Evolutionary conservation across 441 rosid genomes (phyloP).

Genomic region (Theobroma grandiflorum): DNA sequence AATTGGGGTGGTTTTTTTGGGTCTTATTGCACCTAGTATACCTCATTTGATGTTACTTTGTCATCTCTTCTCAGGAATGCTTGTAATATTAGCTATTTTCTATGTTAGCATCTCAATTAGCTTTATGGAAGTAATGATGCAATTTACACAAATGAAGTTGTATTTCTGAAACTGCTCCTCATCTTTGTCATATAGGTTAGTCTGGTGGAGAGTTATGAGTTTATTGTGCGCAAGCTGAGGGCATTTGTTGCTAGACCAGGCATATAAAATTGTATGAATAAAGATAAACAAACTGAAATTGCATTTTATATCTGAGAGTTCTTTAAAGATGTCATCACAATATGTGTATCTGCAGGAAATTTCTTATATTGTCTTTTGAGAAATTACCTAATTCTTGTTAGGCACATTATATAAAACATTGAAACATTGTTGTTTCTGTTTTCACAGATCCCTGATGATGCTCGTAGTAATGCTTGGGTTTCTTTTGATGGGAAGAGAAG

Average conservation of each 20-base stretch:
- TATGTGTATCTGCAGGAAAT: background rate
- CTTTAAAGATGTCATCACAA: background rate
- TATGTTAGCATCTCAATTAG: background rate
- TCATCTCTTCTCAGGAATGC: background rate
- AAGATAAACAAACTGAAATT: background rate
- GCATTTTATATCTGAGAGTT: background rate
- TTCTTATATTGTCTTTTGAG: background rate
- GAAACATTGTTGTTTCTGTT: background rate
- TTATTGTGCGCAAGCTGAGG: constrained; percentile 10
- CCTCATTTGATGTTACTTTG: background rate
- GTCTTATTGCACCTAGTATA: background rate
- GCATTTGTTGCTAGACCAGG: background rate
- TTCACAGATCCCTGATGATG: constrained; percentile 86
- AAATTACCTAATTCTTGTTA: background rate
- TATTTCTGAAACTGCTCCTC: background rate
- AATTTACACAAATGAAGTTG: background rate
- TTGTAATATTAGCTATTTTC: background rate
- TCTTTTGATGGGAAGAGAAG: constrained; percentile 98
- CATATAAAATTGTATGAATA: background rate
- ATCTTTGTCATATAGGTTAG: background rate
- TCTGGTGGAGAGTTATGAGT: constrained; percentile 10
- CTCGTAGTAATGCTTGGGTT: constrained; percentile 97
- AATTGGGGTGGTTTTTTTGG: background rate
- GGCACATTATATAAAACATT: background rate
- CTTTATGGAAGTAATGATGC: background rate